Evolutionary conservation across 2,329 filamentous ascomycete species (phyloP).

Genomic region (Diaporthe ampelina): DNA sequence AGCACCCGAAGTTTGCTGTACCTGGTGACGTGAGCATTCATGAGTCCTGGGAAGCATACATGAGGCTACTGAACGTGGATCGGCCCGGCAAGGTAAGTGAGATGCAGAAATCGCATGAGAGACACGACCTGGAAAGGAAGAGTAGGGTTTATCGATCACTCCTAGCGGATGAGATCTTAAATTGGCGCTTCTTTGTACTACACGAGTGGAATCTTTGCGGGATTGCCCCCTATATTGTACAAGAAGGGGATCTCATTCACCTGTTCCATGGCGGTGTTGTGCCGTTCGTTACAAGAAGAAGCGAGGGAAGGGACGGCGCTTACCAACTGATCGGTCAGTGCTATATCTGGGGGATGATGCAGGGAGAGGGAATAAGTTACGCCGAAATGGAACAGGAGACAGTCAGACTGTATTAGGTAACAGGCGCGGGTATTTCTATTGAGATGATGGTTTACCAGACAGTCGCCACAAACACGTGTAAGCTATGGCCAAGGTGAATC

Average conservation of each 20-base stretch:
- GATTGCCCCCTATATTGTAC: neutral
- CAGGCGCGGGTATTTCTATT: too few species aligned
- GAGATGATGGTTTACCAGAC: too few species aligned
- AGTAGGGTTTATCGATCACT: neutral
- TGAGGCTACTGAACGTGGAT: neutral
- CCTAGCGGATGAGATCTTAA: neutral
- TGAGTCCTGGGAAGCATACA: neutral
- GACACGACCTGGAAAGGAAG: neutral
- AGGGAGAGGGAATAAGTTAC: neutral
- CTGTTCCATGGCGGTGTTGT: neutral
- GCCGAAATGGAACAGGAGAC: neutral
- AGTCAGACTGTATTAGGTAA: neutral
- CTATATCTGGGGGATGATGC: conserved; percentile 5
- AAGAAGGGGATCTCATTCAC: neutral
- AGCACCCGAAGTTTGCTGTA: neutral
- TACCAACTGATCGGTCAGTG: neutral
- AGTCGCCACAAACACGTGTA: too few species aligned
- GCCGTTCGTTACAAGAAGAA: neutral
- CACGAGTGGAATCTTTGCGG: neutral
- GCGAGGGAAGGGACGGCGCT: neutral
- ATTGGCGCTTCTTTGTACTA: neutral
- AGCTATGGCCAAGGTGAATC: too few species aligned
- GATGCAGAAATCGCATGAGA: too few species aligned
- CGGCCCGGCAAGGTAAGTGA: too few species aligned
- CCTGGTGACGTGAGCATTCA: neutral